Conservation (phyloP, 192 early-diverging fungal species). For the Cetraspora pellucida region DNA sequence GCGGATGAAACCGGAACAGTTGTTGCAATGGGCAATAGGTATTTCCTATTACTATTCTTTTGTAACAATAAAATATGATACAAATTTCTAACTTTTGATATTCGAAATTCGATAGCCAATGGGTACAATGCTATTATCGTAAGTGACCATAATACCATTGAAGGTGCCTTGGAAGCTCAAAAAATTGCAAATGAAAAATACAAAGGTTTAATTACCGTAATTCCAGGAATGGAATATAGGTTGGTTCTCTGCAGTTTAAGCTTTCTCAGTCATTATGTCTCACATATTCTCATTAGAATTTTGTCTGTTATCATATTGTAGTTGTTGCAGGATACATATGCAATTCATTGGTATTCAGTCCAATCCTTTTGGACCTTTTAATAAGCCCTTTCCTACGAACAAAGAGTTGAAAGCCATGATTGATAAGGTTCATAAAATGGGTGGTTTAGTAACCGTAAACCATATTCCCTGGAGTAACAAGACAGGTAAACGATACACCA, state of each 20-base stretch:
- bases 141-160: constrained; percentile 70
- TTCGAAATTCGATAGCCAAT: constrained; percentile 46
- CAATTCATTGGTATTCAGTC: constrained; percentile 67
- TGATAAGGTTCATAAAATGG: constrained; percentile 59
- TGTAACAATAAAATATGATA: no score
- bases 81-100: no score
- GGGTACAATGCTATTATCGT: constrained; percentile 72
- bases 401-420: constrained; percentile 62
- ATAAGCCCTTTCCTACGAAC: constrained; percentile 58
- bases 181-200: constrained; percentile 56
- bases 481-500: constrained; percentile 42
- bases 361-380: constrained; percentile 45
- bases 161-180: constrained; percentile 63
- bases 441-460: constrained; percentile 74
- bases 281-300: neutral
- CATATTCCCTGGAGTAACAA: constrained; percentile 79
- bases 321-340: constrained; percentile 73
- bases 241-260: constrained; percentile 31
- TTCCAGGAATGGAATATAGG: constrained; percentile 71
- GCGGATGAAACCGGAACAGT: constrained; percentile 54
- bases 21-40: constrained; percentile 68
- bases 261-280: neutral
- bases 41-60: neutral
- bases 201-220: constrained; percentile 55
- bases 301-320: constrained; percentile 19